Evolutionary conservation across 2,329 filamentous ascomycete species (phyloP), one percentile per base, ranked within the genome.

Genomic region (Coniochaeta ligniaria): DNA sequence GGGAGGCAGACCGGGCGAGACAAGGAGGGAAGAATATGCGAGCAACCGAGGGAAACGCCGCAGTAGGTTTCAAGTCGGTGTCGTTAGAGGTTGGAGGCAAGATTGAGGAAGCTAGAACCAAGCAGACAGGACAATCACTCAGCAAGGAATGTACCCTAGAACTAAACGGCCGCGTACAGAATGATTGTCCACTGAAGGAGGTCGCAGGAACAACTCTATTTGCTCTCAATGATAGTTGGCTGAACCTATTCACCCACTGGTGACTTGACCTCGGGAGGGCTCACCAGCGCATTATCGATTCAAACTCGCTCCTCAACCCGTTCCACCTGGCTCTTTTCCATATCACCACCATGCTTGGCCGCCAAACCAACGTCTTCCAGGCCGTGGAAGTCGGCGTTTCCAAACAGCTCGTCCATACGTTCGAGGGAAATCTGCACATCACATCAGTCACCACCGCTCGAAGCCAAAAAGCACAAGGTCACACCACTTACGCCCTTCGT

Each of bases 401-500:
- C 69, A 26, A 72, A 72, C 5, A 72, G 57, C 62, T 68, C 67
- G 47, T 72, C 70, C 70, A 72, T 72, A 57, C 66, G 64, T 60
- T 72, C 66, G 24, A 66, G 43, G 2, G 64, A 65, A 12, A 60
- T 60, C 64, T 63, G 36, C 31, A 14, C n/a, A 36, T n/a, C n/a
- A 57, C 43, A 47, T 33, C 52, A 55, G 20, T 31, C 9, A 31
- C 5, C 17, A 36, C 22, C 8, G 28, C 5, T 31, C 28, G 28
- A 31, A 9, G 5, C 54, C 8, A 17, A 31, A 4, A 52, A n/a
- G 2, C 28, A 31, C 9, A 9, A 31, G 28, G 9, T 31, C 28
- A 52, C 12, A 52, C 4, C 22, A 66, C 73, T 68, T 65, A 78
- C 65, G 20, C 83, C 83, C 72, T 86, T 86, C 6, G 83, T 86